These are phyloP conservation scores for Didymella segeticola DNA, from an alignment of 2,329 filamentous ascomycete species.

Conservation along the genomic window DNA sequence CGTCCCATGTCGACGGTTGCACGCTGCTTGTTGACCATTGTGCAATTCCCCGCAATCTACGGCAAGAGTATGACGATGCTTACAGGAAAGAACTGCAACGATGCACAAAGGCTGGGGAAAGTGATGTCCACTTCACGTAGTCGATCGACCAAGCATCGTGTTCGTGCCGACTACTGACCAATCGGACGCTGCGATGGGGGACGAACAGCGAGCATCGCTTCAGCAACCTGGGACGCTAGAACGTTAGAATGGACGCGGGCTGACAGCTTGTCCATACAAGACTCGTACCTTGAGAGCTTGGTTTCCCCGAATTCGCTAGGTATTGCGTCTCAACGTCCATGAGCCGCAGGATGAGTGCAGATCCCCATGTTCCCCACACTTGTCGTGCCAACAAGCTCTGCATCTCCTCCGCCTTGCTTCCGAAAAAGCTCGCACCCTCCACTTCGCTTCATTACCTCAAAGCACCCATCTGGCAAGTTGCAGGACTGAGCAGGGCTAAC, in stretches of 20 bases:
- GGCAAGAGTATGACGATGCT: slow-evolving; percentile 21
- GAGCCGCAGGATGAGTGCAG: slow-evolving; percentile 12
- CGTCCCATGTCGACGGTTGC: slow-evolving; percentile 2
- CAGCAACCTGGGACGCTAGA: neutral
- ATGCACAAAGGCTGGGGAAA: slow-evolving; percentile 10
- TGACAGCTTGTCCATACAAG: slow-evolving; percentile 13
- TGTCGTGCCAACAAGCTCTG: slow-evolving; percentile 1
- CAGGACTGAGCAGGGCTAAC: no score
- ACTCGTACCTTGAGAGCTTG: slow-evolving; percentile 6
- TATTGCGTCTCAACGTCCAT: slow-evolving; percentile 23
- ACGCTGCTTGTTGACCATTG: slow-evolving; percentile 9
- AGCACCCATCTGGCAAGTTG: no score
- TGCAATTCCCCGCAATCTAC: slow-evolving; percentile 22
- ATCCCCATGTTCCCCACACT: slow-evolving; percentile 15
- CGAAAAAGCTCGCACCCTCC: neutral
- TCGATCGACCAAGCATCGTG: neutral
- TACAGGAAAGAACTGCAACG: slow-evolving; percentile 1
- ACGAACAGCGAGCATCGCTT: neutral
- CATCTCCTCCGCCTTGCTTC: slow-evolving; percentile 6
- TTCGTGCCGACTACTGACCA: slow-evolving; percentile 31
- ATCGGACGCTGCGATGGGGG: slow-evolving; percentile 13
- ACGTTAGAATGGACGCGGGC: neutral
- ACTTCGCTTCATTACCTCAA: no score
- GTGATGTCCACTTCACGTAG: slow-evolving; percentile 8
- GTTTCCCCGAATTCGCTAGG: neutral